Base-by-base conservation (phyloP, 108 stramenopile species). In the Skeletonema grethae region DNA sequence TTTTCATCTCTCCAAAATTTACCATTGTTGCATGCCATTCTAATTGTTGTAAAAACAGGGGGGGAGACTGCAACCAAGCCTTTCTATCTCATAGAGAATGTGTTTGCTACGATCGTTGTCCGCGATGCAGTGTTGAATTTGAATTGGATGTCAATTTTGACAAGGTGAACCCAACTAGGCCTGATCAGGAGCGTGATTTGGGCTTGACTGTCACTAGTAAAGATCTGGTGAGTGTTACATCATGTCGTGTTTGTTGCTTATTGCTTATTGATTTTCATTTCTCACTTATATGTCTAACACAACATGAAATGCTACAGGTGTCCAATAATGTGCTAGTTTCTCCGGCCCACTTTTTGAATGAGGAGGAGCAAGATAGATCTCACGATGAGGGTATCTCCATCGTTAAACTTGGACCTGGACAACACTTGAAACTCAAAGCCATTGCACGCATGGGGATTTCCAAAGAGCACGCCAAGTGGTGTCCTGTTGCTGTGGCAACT, bases 381-480 rank as follows among this genome's bases (percentile, higher is more conserved):
- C 90, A 91, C 71, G 96, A 96, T 58, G 80, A 88, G 55, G 97
- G 96, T 41, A 91, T 97, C 61, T 89, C 92, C 66, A 88, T 98
- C 41, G 91, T 96, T 56, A 97, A 97, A 82, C 85, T 98, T 29
- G 96, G 94, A n/a, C 90, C 89, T 8, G 97, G 97, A 18, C 98
- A 99, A 79, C 76, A 79, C 61, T 71, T 99, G 25, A 97, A 97
- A 82, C 72, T 97, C 20, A 95, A 95, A 57, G 96, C 95, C 7
- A 83, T 95, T 50, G 98, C 97, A 7, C 85, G 96, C 30, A 94
- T 97, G 86, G 98, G 99, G 15, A 98, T 96, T 34, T 83, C 83
- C 62, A 98, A 98, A 75, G 97, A 98, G 83, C 99, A 99, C 70
- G 95, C 97, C 64, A 99, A 99, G 83, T 99, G 98, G 98, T 92